Base-by-base conservation (phyloP, 2,329 filamentous ascomycete species). In the Fusarium sambucinum region DNA sequence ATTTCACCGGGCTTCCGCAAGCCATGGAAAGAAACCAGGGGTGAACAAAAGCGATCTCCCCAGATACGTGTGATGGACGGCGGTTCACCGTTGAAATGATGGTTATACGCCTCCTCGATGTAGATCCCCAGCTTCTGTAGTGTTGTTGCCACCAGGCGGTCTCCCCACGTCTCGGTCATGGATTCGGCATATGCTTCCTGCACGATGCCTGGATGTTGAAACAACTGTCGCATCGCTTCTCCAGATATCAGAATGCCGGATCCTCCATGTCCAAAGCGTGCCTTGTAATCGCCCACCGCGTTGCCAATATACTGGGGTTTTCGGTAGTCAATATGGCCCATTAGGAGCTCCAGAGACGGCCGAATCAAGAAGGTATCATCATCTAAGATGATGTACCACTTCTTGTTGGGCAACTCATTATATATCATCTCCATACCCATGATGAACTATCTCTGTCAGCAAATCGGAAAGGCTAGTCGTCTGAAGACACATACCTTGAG, bases 361-460 rank as follows among this genome's bases (percentile, higher is more conserved):
- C 80, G 80, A 44, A 87, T 79, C 44, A 88, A 73, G 71, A 83
- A 88, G 1, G 85, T 88, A 72, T 88, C 86, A 74, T 88, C 86
- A 74, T 88, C 86, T 16, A 86, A 75, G 66, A 88, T 82, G 63
- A 87, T 74, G 70, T 87, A 88, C 86, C 86, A 88, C 72, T 86
- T 86, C 77, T 87, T 88, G 63, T 79, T 74, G 1, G 85, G 86
- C 72, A 87, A 78, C 17, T 76, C 79, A 38, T 79, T 75, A 77
- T 83, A 86, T 21, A 83, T 78, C 63, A 85, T 80, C 67, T 87
- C 84, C 68, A 88, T 81, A 42, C 84, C 83, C 40, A 84, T 82
- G 52, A 87, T 82, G 71, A 87, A 87, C 85, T 87, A 42, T 32
- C 37, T 55, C 30, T n/a, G 32, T 69, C 52, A 66, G 66, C 38